Evolutionary conservation across 2,329 filamentous ascomycete genomes (phyloP).

Genomic region (Penicillium brasilianum): DNA sequence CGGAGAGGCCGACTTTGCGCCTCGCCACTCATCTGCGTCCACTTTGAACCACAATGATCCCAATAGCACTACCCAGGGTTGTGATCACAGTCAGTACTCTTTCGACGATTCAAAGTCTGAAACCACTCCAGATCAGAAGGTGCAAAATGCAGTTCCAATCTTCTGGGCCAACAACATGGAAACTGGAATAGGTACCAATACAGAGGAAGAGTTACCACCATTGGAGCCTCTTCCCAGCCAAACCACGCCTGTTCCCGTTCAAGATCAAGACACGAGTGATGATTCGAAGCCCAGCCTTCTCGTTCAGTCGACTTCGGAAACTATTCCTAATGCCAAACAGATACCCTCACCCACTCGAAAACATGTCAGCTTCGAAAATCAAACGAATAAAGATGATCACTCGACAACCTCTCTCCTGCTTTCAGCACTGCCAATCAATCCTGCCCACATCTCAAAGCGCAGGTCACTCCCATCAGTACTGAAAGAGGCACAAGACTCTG

Average conservation of each 20-base stretch:
- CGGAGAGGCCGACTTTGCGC: constrained; percentile 19
- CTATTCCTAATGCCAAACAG: neutral
- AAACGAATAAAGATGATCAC: constrained; percentile 9
- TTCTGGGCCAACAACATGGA: constrained; percentile 11
- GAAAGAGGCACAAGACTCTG: neutral
- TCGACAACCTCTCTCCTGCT: constrained; percentile 14
- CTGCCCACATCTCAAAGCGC: constrained; percentile 11
- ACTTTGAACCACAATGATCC: constrained; percentile 28
- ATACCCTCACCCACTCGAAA: neutral
- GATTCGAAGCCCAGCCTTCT: neutral
- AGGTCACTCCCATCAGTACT: constrained; percentile 12
- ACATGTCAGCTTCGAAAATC: constrained; percentile 1
- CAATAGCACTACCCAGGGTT: constrained; percentile 8
- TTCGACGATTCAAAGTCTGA: constrained; percentile 15
- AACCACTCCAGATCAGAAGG: neutral
- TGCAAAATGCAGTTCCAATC: constrained; percentile 6
- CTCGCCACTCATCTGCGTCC: constrained; percentile 28
- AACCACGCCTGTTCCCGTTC: constrained; percentile 8
- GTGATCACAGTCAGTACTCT: constrained; percentile 15
- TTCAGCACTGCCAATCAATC: constrained; percentile 25
- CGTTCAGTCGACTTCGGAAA: neutral
- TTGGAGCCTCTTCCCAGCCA: constrained; percentile 11
- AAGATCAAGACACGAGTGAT: neutral
- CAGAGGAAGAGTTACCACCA: neutral
- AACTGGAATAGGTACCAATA: constrained; percentile 2